A percentile compares a stretch with the other conserved stretches of the same genome.
Conservation (phyloP, 192 early-diverging fungal species). For the Coemansia sp. region DNA sequence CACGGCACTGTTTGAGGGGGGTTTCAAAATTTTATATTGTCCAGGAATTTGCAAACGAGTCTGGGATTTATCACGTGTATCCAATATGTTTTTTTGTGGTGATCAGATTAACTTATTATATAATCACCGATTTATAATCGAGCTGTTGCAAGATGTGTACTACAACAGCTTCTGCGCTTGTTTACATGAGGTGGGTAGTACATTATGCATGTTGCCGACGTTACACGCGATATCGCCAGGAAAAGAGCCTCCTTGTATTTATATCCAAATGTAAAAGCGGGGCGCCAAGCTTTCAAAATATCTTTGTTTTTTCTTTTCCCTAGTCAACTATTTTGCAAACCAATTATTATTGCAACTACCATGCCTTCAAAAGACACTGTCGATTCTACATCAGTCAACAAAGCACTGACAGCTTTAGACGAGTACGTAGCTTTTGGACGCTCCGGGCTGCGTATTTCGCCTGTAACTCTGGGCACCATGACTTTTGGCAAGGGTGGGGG, state of each 20-base stretch:
- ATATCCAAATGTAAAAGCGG: too few species aligned
- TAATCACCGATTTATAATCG: too few species aligned
- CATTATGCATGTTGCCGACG: too few species aligned
- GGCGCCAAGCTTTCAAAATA: neutral
- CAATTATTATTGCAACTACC: neutral
- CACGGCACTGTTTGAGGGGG: too few species aligned
- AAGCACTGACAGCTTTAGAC: slow-evolving; percentile 1
- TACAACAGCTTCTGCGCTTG: too few species aligned
- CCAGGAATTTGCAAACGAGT: neutral
- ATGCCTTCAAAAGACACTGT: slow-evolving; percentile 1
- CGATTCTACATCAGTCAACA: neutral
- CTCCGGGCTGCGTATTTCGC: slow-evolving; percentile 5
- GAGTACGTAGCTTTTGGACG: neutral
- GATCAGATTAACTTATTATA: too few species aligned
- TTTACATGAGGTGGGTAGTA: too few species aligned
- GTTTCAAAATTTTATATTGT: too few species aligned
- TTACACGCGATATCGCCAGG: too few species aligned
- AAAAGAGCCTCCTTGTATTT: too few species aligned
- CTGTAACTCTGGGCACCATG: slow-evolving; percentile 2
- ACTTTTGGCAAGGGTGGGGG: neutral
- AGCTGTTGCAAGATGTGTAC: too few species aligned
- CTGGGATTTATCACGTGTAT: slow-evolving; percentile 1
- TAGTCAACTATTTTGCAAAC: neutral
- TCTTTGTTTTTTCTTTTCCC: neutral
- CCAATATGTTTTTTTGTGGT: neutral